These are phyloP conservation scores for Colletotrichum cordylinicola DNA, from an alignment of 2,329 filamentous ascomycete species.

Conservation along the genomic window DNA sequence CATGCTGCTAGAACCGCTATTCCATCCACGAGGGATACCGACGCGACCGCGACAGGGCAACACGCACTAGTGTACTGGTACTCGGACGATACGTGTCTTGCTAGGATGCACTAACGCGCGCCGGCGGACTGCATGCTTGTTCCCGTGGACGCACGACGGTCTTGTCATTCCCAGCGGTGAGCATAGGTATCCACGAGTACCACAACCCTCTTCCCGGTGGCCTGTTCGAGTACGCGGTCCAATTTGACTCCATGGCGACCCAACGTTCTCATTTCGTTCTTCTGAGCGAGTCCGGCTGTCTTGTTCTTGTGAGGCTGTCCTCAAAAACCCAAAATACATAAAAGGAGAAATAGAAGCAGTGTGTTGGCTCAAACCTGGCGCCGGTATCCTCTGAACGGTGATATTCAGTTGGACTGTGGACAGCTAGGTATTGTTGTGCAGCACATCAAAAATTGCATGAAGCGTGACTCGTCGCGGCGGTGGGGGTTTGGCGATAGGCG, in stretches of 20 bases:
- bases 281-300: neutral
- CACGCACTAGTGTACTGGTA: neutral
- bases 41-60: neutral
- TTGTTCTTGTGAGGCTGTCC: no score
- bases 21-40: neutral
- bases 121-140: neutral
- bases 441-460: neutral
- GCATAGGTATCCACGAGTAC: slow-evolving; percentile 1
- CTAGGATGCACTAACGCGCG: slow-evolving; percentile 1
- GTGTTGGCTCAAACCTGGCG: neutral
- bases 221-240: neutral
- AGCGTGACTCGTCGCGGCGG: neutral
- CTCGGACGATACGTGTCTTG: slow-evolving; percentile 3
- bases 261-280: neutral
- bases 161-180: slow-evolving; percentile 12
- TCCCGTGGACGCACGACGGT: neutral
- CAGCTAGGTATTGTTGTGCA: neutral
- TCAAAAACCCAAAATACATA: neutral
- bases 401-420: neutral
- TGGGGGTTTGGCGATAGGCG: neutral
- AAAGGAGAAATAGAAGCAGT: neutral
- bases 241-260: neutral
- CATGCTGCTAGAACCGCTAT: neutral
- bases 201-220: neutral
- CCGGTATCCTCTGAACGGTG: neutral